A percentile compares a stretch with the other conserved stretches of the same genome.
These are phyloP conservation scores for Populus pruinosa DNA, from an alignment of 345 rosid genomes.

Conservation along the genomic window DNA sequence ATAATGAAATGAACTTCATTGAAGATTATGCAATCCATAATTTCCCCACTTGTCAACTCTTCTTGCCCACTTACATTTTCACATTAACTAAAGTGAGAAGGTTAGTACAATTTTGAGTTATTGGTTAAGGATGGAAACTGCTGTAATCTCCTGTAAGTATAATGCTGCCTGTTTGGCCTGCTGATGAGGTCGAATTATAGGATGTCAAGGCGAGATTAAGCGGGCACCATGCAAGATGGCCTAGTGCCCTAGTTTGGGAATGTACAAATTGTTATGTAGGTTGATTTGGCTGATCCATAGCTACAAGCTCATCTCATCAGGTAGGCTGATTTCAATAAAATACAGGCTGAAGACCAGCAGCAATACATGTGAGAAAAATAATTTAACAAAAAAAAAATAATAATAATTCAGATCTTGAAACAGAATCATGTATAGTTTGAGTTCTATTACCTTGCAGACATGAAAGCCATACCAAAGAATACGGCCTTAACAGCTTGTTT, in stretches of 20 bases:
- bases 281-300: not conserved
- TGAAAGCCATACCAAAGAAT: slow-evolving; percentile 95
- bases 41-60: not conserved
- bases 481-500: slow-evolving; percentile 98
- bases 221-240: not conserved
- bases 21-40: not conserved
- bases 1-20: not conserved
- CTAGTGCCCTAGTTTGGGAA: not conserved
- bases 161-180: not conserved
- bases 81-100: not conserved
- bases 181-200: not conserved
- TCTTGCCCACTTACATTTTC: not conserved
- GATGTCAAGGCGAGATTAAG: not conserved
- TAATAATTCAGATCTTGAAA: not conserved
- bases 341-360: slow-evolving; percentile 56
- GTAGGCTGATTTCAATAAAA: slow-evolving; percentile 79
- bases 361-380: not conserved
- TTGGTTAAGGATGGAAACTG: not conserved
- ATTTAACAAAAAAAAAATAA: not conserved
- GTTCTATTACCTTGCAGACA: slow-evolving; percentile 88
- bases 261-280: slow-evolving; percentile 5
- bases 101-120: not conserved
- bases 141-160: not conserved
- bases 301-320: slow-evolving; percentile 64
- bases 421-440: not conserved